Evolutionary conservation across 768 basidiomycete genomes (phyloP), one percentile per base, ranked within the genome.

Genomic region (Rhizopogon roseolus): DNA sequence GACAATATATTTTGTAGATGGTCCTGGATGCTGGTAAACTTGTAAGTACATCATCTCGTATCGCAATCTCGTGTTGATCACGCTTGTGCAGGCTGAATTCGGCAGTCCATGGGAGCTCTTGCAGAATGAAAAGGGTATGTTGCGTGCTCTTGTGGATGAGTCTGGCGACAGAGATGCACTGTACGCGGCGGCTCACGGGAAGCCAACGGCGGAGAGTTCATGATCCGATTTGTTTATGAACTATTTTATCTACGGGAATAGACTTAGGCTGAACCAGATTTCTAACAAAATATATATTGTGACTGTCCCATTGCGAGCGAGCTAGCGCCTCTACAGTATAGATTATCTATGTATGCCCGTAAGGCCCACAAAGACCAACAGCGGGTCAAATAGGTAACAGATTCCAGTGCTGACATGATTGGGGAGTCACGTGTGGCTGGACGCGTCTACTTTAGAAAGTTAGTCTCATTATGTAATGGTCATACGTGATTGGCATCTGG

Each of bases 131-230:
- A 69, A 69, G 16, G 79, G 84, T 5, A 66, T 69, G 53, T 68
- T 85, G 42, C 75, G 79, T 48, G 65, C 79, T 5, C 65, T 86
- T 41, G 82, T 86, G 0, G 79, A 85, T 41, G 78, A 79, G 55
- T 83, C 80, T 52, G 76, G 72, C 3, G 82, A 85, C 57, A 78
- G 70, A 55, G 75, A 76, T 8, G 62, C 59, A 8, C 59, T 86
- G 29, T 76, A 78, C 55, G 73, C 66, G 2, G 78, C 78, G 73
- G 51, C 53, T 40, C 39, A 52, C 4, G 38, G 55, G 13, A 36
- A 42, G 19, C 34, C 34, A 16, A 3, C 36, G 19, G 34, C 22
- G 16, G 32, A 22, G 19, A 36, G 34, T 16, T 36, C 16, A 8
- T 48, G 22, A 19, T 19, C 3, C 17, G 27, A 32, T 6, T 45